Percentiles rank a stretch among this genome's conserved stretches.
phyloP scores from a whole-genome alignment of 2,329 filamentous ascomycete genomes.

The Alternaria ethzedia region DNA sequence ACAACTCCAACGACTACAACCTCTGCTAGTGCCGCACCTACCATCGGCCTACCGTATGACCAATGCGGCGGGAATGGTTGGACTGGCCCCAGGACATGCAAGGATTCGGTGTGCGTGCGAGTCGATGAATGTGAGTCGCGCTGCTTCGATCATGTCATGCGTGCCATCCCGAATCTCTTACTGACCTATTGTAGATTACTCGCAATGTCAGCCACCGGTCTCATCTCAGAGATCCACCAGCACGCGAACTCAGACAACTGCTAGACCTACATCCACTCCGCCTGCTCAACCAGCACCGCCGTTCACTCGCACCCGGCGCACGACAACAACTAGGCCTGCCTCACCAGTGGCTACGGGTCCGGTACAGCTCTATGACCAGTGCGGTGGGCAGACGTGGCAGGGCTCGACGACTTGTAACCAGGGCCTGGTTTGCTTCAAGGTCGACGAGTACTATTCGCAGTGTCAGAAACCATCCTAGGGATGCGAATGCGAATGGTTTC shows the following conservation, averaged over 20 bases:
- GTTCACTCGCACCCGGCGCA: not conserved
- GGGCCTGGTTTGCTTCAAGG: conserved; percentile 14
- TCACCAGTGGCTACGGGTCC: conserved; percentile 8
- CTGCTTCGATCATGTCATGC: not conserved
- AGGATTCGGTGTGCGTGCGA: conserved; percentile 16
- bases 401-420: conserved; percentile 10
- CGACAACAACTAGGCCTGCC: not conserved
- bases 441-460: conserved; percentile 25
- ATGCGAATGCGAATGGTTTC: too few relatives aligned
- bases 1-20: conserved; percentile 14
- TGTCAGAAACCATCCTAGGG: conserved; percentile 14
- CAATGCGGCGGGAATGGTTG: conserved; percentile 21
- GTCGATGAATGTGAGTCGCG: conserved; percentile 15
- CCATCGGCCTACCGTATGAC: conserved; percentile 18
- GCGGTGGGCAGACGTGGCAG: conserved; percentile 13
- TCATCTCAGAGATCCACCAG: not conserved
- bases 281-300: not conserved
- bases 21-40: conserved; percentile 8
- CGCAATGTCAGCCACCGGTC: conserved; percentile 14
- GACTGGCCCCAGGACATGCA: conserved; percentile 22
- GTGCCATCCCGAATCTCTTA: not conserved
- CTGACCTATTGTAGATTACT: conserved; percentile 3
- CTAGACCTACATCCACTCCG: not conserved
- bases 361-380: conserved; percentile 21
- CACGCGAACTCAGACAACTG: conserved; percentile 2